Evolutionary conservation across 495 filamentous ascomycete genomes (phyloP).

Genomic region (Neurospora sp.): DNA sequence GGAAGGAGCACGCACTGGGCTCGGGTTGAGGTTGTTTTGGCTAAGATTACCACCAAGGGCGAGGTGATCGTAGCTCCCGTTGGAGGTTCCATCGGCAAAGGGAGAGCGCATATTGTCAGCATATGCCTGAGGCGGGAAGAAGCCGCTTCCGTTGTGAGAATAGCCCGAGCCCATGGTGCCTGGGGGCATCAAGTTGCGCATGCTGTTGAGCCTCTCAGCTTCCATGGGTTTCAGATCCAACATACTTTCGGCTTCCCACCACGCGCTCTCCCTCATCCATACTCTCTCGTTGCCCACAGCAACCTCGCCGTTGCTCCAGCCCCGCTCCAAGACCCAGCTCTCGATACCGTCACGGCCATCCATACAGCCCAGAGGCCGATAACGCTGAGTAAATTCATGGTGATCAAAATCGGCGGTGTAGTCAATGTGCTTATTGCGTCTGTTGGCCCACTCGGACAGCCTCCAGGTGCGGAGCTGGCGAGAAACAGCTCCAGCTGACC

Average conservation of each 20-base stretch:
- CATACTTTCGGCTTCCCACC: conserved; percentile 98
- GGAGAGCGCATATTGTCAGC: not conserved
- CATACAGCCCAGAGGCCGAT: conserved; percentile 71
- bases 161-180: conserved; percentile 53
- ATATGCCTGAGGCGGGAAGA: conserved; percentile 50
- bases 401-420: conserved; percentile 95
- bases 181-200: conserved; percentile 39
- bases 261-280: conserved; percentile 88
- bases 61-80: conserved; percentile 63
- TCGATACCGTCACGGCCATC: conserved; percentile 91
- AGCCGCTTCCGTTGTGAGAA: conserved; percentile 54
- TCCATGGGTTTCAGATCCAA: conserved; percentile 71
- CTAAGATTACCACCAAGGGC: conserved; percentile 53
- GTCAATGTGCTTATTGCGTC: conserved; percentile 83
- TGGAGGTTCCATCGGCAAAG: conserved; percentile 47
- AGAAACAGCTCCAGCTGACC: conserved; percentile 88
- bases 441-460: conserved; percentile 91
- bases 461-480: conserved; percentile 88
- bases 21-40: conserved; percentile 38
- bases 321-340: conserved; percentile 88
- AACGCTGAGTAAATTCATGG: conserved; percentile 80
- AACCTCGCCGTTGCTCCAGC: conserved; percentile 97
- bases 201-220: conserved; percentile 28
- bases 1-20: conserved; percentile 49
- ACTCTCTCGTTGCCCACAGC: conserved; percentile 81